Conservation (phyloP, 163 green algal genomes). For the Coccomyxa subellipsoidea region DNA sequence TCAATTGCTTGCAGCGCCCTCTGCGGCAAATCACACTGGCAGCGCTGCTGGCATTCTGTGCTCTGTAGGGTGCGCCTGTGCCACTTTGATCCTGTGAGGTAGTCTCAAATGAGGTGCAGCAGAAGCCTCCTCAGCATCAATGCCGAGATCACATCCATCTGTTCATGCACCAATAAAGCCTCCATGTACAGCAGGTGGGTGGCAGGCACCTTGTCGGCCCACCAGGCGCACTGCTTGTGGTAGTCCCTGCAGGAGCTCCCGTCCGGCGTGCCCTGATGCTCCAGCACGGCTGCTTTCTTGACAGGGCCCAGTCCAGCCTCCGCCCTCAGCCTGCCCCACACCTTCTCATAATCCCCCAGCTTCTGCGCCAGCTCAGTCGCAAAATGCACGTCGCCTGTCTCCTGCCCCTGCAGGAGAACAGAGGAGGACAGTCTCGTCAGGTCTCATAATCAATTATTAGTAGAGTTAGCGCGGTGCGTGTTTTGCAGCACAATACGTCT, state of each 20-base stretch:
- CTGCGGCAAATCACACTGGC: no score
- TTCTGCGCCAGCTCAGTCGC: neutral
- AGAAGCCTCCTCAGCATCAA: no score
- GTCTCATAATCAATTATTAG: neutral
- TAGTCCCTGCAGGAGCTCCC: conserved; percentile 3
- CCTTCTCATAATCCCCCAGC: neutral
- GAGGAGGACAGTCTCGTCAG: neutral
- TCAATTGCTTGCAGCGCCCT: no score
- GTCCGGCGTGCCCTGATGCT: neutral
- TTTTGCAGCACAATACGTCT: no score
- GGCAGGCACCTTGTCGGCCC: neutral
- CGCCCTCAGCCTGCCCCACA: neutral
- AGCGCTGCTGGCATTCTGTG: no score
- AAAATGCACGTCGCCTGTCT: neutral
- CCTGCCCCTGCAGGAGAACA: neutral
- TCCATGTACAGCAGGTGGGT: no score
- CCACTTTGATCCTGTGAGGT: no score
- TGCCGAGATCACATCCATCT: no score
- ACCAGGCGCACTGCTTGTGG: neutral
- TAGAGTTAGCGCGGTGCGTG: no score
- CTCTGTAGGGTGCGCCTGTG: no score
- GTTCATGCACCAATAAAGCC: no score
- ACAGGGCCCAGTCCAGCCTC: neutral
- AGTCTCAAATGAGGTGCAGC: no score
- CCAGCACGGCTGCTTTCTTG: neutral